Evolutionary conservation across 1,284 basidiomycete species (phyloP).

Genomic region (Ceratobasidium sp.): DNA sequence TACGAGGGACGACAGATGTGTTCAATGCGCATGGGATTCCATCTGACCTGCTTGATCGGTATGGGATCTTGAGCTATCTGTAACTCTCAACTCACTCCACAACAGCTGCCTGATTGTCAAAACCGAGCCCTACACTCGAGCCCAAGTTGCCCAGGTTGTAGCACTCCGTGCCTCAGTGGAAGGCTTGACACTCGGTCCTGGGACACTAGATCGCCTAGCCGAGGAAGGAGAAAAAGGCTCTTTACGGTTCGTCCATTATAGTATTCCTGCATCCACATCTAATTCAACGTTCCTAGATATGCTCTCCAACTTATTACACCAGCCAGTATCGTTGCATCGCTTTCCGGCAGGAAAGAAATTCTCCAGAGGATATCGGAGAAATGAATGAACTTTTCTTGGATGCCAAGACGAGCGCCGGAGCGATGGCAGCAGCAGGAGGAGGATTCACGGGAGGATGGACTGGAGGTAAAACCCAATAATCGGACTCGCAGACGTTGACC

Average conservation of each 20-base stretch:
- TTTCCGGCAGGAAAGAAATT: conserved; percentile 82
- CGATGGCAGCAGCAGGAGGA: conserved; percentile 57
- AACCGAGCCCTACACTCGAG: conserved; percentile 82
- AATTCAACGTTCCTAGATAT: conserved; percentile 63
- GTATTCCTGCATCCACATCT: conserved; percentile 20
- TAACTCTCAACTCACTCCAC: conserved; percentile 11
- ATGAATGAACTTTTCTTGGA: conserved; percentile 95
- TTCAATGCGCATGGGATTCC: conserved; percentile 93
- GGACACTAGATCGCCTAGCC: conserved; percentile 83
- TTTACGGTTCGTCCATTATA: conserved; percentile 64
- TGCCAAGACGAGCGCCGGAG: conserved; percentile 77
- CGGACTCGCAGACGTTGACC: not conserved
- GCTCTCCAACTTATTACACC: conserved; percentile 92
- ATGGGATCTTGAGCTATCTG: conserved; percentile 42
- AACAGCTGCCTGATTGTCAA: conserved; percentile 93
- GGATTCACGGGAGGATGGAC: conserved; percentile 27
- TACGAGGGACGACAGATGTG: conserved; percentile 92
- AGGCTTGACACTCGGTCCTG: conserved; percentile 76
- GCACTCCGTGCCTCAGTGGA: conserved; percentile 87
- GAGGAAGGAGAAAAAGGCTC: conserved; percentile 84
- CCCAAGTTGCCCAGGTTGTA: conserved; percentile 88
- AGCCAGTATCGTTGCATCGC: conserved; percentile 83
- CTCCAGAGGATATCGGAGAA: conserved; percentile 87
- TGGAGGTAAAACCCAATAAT: not conserved
- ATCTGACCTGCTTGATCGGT: conserved; percentile 92